Evolutionary conservation across 257 asterid genomes (phyloP).

Genomic region (Przewalskia tangutica): DNA sequence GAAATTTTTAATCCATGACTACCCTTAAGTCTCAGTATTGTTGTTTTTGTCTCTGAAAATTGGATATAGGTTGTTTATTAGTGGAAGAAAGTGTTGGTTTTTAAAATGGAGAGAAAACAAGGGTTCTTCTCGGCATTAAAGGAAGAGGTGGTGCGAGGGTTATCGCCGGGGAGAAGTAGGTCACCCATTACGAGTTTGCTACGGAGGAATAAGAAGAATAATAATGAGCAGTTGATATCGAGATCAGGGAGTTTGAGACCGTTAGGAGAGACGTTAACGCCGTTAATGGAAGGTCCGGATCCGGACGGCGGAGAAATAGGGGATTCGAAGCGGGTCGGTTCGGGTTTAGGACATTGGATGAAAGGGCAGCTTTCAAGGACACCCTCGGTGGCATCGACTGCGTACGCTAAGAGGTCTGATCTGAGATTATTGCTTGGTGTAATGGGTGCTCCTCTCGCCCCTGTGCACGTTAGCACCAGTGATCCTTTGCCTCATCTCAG

Average conservation of each 20-base stretch:
- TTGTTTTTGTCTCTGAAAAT: neutral
- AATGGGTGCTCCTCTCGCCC: conserved; percentile 95
- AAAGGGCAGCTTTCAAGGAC: conserved; percentile 54
- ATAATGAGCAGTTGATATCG: conserved; percentile 28
- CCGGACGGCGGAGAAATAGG: conserved; percentile 54
- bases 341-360: conserved; percentile 66
- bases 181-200: conserved; percentile 61
- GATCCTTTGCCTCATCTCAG: conserved; percentile 93
- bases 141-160: conserved; percentile 78
- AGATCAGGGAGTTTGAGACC: conserved; percentile 78
- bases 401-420: conserved; percentile 58
- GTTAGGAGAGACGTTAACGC: conserved; percentile 53
- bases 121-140: conserved; percentile 86
- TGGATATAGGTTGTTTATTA: neutral
- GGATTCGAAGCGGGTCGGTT: conserved; percentile 48
- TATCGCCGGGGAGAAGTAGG: conserved; percentile 67
- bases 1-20: neutral
- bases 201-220: conserved; percentile 43
- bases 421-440: conserved; percentile 85
- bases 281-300: conserved; percentile 79
- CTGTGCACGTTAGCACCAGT: conserved; percentile 68
- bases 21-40: neutral
- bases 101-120: conserved; percentile 67
- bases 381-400: conserved; percentile 48
- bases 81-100: neutral